Conservation (phyloP, 2,329 filamentous ascomycete genomes). For the Trichoderma sp. region DNA sequence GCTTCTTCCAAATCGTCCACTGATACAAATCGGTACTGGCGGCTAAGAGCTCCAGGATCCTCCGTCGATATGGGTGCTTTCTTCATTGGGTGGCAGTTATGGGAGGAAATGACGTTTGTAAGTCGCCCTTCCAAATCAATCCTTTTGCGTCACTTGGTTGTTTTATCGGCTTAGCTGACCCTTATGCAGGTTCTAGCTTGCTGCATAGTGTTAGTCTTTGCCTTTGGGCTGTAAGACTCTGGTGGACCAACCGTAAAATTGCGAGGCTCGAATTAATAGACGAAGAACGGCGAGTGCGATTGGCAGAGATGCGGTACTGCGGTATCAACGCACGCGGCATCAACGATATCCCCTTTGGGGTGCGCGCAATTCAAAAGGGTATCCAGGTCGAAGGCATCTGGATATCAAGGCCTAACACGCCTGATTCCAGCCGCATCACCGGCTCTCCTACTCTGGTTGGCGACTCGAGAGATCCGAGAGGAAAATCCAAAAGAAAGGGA, state of each 20-base stretch:
- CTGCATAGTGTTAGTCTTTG: constrained; percentile 70
- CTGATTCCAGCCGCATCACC: constrained; percentile 30
- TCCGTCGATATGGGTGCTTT: constrained; percentile 46
- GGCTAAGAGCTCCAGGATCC: not conserved
- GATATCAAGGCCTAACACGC: constrained; percentile 59
- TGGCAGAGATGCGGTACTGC: constrained; percentile 56
- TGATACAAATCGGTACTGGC: not conserved
- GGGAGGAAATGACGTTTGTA: constrained; percentile 91
- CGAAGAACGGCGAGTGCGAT: constrained; percentile 61
- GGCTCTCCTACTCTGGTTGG: constrained; percentile 31
- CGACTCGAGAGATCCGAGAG: constrained; percentile 19
- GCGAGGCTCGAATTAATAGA: constrained; percentile 64
- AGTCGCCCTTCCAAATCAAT: constrained; percentile 38
- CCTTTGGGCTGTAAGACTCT: constrained; percentile 67
- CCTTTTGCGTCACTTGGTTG: not conserved
- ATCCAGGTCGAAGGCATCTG: constrained; percentile 84
- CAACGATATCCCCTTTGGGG: constrained; percentile 78
- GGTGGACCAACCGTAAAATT: constrained; percentile 57
- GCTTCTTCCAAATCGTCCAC: not conserved
- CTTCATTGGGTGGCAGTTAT: constrained; percentile 72
- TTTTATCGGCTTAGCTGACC: not conserved
- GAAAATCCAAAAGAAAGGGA: constrained; percentile 27
- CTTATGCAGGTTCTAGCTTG: constrained; percentile 65
- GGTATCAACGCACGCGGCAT: constrained; percentile 44
- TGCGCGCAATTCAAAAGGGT: constrained; percentile 80